Evolutionary conservation across 2,329 filamentous ascomycete genomes (phyloP), one percentile per base, ranked within the genome.

Genomic region (Cercospora brassicicola): DNA sequence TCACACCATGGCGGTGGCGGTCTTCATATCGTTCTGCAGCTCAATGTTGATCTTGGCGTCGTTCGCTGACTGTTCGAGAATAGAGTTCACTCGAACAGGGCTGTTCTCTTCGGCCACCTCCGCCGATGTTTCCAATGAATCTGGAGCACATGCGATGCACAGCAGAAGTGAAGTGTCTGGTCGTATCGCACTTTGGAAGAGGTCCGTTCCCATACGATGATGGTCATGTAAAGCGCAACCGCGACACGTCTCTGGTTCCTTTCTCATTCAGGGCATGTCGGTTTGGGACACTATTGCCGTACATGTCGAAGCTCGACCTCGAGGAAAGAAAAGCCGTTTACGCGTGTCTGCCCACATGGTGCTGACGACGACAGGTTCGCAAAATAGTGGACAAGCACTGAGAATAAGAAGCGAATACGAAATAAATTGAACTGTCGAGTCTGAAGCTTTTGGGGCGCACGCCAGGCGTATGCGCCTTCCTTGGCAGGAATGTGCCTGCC

Each of bases 401-500:
- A 42, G 5, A 42, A 42, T 10, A 30, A 28, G 36, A 51, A 18
- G 59, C 28, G 10, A 10, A 18, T 28, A 48, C 59, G 45, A 13
- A 39, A 28, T n/a, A 23, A 28, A 28, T 26, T 28, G 48, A 28
- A 55, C 48, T 55, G 1, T 55, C 23, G 11, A 9, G 7, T n/a
- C 23, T 55, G 48, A 55, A 55, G 48, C 48, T 55, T 55, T 55
- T 23, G 48, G 20, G 48, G 48, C 48, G 48, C 48, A 30, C 20
- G 26, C 36, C 59, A 61, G 20, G 48, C 48, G 23, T 42, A 55
- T 20, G 57, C 57, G 57, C 57, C 57, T 48, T 31, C 5, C 59
- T 62, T 62, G 59, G 59, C 59, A 62, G 45, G 60, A 63, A 63
- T 63, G 60, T 55, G 18, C 39, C 59, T 62, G 59, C 59, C 39